Evolutionary conservation across 176 grass and related monocot species (phyloP).

Genomic region (Chrysopogon serrulatus): DNA sequence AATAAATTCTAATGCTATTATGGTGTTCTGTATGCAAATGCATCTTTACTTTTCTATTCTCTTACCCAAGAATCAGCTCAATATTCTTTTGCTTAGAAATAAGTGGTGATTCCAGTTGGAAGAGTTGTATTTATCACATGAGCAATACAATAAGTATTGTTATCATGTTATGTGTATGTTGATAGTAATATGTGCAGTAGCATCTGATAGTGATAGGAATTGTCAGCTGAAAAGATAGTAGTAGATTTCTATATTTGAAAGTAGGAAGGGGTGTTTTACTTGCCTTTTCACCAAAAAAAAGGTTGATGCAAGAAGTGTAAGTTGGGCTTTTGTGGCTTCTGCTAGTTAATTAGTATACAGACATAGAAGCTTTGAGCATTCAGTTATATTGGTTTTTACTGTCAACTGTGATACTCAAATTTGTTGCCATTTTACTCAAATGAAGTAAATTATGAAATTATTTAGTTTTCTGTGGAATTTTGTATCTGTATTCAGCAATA

Average conservation of each 20-base stretch:
- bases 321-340: neutral
- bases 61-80: constrained; percentile 26
- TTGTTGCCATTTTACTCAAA: constrained; percentile 6
- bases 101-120: neutral
- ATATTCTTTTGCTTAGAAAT: constrained; percentile 6
- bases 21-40: neutral
- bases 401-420: constrained; percentile 23
- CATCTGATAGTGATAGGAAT: neutral
- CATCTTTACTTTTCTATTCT: neutral
- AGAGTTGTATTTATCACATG: neutral
- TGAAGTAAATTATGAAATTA: neutral
- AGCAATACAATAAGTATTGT: neutral
- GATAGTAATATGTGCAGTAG: neutral
- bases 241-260: neutral
- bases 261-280: neutral
- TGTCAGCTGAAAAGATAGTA: neutral
- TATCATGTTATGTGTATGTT: neutral
- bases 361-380: neutral
- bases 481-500: constrained; percentile 22
- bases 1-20: neutral
- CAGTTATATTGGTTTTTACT: neutral
- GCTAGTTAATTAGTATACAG: neutral
- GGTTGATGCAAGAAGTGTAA: neutral
- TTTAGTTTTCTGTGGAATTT: neutral
- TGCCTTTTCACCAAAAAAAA: neutral